Base-by-base conservation (phyloP, 2,329 filamentous ascomycete species). In the Alternaria ventricosa region DNA sequence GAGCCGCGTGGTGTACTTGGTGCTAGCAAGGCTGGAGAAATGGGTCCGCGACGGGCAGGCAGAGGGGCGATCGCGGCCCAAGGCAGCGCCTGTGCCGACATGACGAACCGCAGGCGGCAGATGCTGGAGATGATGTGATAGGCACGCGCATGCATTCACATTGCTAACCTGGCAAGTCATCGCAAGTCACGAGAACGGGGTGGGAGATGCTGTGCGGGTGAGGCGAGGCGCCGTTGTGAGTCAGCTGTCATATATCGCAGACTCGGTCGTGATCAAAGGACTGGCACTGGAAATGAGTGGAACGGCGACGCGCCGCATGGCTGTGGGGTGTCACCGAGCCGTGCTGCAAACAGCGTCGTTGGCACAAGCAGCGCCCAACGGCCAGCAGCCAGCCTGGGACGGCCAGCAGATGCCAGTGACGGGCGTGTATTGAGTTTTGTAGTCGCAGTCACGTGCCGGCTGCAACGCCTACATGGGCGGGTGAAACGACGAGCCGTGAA, bases 31-130 rank as follows among this genome's bases (percentile, higher is more conserved):
- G 41, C 54, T 56, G 55, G 44, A 41, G 30, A 41, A 57, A 54
- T 51, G 47, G 57, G 57, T 50, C 55, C 49, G 41, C 28, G 59
- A 45, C 28, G 15, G 50, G 49, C 53, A 57, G 13, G 45, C 30
- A 30, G 56, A 43, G 30, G 20, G 64, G 46, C 57, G 64, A 58
- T 66, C 43, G 53, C 60, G 56, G 49, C 60, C 63, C 49, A 57
- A 65, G 54, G 55, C 60, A 63, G 53, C 55, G 30, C 49, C 59
- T 63, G 15, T 63, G 60, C 60, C 56, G 63, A 53, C 55, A 63
- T 49, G 46, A 60, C 60, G 56, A 50, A 36, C 25, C 18, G 41
- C 59, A 57, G 15, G 46, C 54, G 41, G 60, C 60, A 56, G 33
- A 46, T 41, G 41, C n/a, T 18, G 41, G 11, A 27, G 47, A 47